Evolutionary conservation across 257 asterid genomes (phyloP).

Genomic region (Solanum piurae): DNA sequence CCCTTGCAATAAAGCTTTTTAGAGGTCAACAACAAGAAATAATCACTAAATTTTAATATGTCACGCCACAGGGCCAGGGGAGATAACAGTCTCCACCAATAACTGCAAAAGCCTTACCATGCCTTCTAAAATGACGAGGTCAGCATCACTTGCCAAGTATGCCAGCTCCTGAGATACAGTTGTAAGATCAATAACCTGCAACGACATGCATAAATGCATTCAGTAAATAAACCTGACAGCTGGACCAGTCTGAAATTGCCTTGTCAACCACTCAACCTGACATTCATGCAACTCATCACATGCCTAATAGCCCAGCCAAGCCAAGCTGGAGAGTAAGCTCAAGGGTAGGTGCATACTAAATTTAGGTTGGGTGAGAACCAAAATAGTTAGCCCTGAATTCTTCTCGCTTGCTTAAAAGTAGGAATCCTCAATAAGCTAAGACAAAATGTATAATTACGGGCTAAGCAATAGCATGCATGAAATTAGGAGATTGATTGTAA

Average conservation of each 20-base stretch:
- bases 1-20: neutral
- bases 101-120: slow-evolving; percentile 40
- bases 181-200: slow-evolving; percentile 80
- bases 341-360: neutral
- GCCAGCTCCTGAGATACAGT: slow-evolving; percentile 90
- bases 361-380: neutral
- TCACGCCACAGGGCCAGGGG: neutral
- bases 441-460: neutral
- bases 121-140: slow-evolving; percentile 93
- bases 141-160: slow-evolving; percentile 79
- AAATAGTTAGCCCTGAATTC: neutral
- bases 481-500: neutral
- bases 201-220: neutral
- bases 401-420: neutral
- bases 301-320: neutral
- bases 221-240: neutral
- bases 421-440: neutral
- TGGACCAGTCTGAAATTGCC: neutral
- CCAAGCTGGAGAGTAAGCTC: neutral
- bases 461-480: neutral
- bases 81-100: neutral
- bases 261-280: neutral
- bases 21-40: neutral
- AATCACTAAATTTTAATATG: neutral
- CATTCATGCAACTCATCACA: neutral